Base-by-base conservation (phyloP, 441 rosid genomes). In the Arabidopsis lyrata region DNA sequence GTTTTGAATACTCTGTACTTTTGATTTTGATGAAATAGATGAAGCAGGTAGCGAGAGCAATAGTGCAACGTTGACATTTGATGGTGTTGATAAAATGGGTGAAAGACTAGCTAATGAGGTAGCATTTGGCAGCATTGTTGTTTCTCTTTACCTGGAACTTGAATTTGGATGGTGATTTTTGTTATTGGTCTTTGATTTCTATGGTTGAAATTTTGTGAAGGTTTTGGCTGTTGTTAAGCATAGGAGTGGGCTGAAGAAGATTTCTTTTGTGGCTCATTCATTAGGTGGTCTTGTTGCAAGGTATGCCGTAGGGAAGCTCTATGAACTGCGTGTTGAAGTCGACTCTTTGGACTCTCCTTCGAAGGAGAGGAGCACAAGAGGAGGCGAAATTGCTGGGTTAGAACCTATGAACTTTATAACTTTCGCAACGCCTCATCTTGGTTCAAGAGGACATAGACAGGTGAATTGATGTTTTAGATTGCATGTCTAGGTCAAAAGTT, bases 341-440 rank as follows among this genome's bases (percentile, higher is more conserved):
- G 58, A 70, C 73, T 63, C 81, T 48, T 44, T 54, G 48, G 64
- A 45, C 54, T 77, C 81, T 67, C 76, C 72, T 59, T 53, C 63
- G 63, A 61, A 61, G 39, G 67, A 38, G 50, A 74, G 80, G 73
- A 85, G 82, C 59, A 47, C 74, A 45, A 77, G 15, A 63, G 80
- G 78, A 82, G 85, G 73, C 71, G 82, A 78, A 84, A 88, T 95
- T 70, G 97, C 92, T 71, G 98, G 97, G 66, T 78, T 95, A 79
- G 90, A 95, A 71, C 95, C 99, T 31, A 81, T 92, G 85, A 95
- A 95, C 83, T 95, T 95, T 77, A 83, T 92, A 83, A 92, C 99
- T 16, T 78, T 90, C 84, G 98, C 99, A 44, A 87, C 98, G 16
- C 99, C 99, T 38, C 99, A 95, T 83, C 99, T 95, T 83, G 99